A percentile compares a stretch with the other conserved stretches of the same genome.
Evolutionary conservation across 768 basidiomycete species (phyloP).

Genomic region (Boletus pseudo-olivaceus): DNA sequence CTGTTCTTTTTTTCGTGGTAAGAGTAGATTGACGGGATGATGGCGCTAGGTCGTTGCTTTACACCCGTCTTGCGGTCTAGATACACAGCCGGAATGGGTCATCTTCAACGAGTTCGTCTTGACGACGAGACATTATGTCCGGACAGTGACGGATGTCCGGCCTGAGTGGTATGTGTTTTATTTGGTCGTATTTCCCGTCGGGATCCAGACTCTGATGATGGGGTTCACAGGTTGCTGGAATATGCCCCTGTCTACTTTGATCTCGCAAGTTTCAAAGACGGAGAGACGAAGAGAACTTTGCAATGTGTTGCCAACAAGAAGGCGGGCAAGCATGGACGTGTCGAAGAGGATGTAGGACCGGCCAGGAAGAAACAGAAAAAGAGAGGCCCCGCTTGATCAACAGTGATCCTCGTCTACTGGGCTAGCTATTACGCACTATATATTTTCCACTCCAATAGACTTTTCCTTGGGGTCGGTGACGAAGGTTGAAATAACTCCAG

Average conservation of each 20-base stretch:
- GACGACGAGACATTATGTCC: slow-evolving; percentile 84
- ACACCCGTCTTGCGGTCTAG: slow-evolving; percentile 86
- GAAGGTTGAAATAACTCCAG: no score
- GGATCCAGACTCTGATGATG: not conserved
- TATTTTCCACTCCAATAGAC: not conserved
- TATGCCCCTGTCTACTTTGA: slow-evolving; percentile 69
- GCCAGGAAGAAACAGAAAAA: slow-evolving; percentile 19
- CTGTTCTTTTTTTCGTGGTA: not conserved
- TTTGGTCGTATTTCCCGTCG: not conserved
- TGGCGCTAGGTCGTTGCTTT: slow-evolving; percentile 16
- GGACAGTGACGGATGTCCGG: slow-evolving; percentile 84
- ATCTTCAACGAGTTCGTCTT: slow-evolving; percentile 93
- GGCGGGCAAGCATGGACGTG: slow-evolving; percentile 36
- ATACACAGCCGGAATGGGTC: slow-evolving; percentile 89
- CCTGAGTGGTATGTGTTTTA: slow-evolving; percentile 72
- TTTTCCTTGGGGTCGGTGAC: not conserved
- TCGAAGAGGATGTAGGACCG: slow-evolving; percentile 5
- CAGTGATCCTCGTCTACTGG: not conserved
- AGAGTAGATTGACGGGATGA: not conserved
- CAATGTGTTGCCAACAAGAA: slow-evolving; percentile 53
- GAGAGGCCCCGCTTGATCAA: not conserved
- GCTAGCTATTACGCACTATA: not conserved
- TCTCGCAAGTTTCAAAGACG: slow-evolving; percentile 55
- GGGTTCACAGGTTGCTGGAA: slow-evolving; percentile 53
- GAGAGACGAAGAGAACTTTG: slow-evolving; percentile 67